Evolutionary conservation across 306 rosid genomes (phyloP), one percentile per base, ranked within the genome.

Genomic region (Biancaea sappan): DNA sequence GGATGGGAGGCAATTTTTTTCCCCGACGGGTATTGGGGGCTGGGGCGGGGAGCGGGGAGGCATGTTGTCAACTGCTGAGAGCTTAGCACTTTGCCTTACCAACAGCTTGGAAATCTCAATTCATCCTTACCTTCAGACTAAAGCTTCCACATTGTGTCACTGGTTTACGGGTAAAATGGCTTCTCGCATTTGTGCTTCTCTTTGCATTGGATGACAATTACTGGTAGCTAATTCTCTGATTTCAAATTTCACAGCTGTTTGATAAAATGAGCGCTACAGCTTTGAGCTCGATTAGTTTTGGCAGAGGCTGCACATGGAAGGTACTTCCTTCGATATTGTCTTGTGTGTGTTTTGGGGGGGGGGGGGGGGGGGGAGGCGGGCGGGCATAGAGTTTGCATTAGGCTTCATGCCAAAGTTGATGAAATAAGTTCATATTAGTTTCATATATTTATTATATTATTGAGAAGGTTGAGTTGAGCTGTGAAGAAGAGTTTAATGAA

Each of bases 181-280:
- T 8, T 52, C 46, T 68, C 10, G 9, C 15, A 10, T 69, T n/a
- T 13, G 3, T 21, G 38, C 48, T 26, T 41, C 26, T 28, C 40
- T 16, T 0, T 38, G 16, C 15, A 9, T 15, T 43, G 68, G 60
- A 15, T 69, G 18, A 38, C 24, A 11, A 37, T 46, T 58, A 40
- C 35, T 54, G 19, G 18, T 35, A 44, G 21, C 62, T 38, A 47
- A 57, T 64, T 78, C 14, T 74, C 28, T 64, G 67, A 25, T 71
- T 66, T 40, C 5, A 10, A 28, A 9, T 44, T 32, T n/a, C 29
- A 28, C 62, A 67, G 61, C 40, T 68, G 15, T 48, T 5, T 53
- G n/a, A 61, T 38, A 57, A 50, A 76, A 89, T 89, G 91, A 81
- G 78, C 52, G 67, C 86, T n/a, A 66, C 82, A 3, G 37, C 82